A percentile compares a stretch with the other conserved stretches of the same genome.
These are phyloP conservation scores for Penicillium steckii DNA, from an alignment of 495 filamentous ascomycete species.

Conservation along the genomic window DNA sequence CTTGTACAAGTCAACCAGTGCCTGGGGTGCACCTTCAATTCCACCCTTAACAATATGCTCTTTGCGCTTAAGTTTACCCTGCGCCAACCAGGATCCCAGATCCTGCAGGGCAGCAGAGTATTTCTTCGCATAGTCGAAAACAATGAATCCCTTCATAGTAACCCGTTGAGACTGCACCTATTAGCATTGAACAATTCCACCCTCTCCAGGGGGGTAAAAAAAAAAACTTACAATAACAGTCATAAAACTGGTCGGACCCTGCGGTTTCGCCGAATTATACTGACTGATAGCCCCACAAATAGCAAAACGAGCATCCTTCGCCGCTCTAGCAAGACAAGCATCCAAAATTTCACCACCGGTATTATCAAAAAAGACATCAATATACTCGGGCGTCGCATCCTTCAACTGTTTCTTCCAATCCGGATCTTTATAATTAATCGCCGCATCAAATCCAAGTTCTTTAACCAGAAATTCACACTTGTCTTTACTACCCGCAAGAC, in stretches of 20 bases:
- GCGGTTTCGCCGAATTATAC: slow-evolving; percentile 48
- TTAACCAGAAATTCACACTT: slow-evolving; percentile 49
- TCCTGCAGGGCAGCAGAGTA: slow-evolving; percentile 45
- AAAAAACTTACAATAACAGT: slow-evolving; percentile 45
- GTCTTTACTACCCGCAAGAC: slow-evolving; percentile 48
- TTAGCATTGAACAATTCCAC: slow-evolving; percentile 26
- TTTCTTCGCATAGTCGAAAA: slow-evolving; percentile 50
- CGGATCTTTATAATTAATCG: slow-evolving; percentile 56
- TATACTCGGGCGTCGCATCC: slow-evolving; percentile 46
- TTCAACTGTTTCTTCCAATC: slow-evolving; percentile 53
- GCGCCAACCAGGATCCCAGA: slow-evolving; percentile 46
- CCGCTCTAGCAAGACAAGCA: slow-evolving; percentile 46
- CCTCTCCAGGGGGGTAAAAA: too few relatives aligned
- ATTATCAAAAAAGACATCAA: slow-evolving; percentile 61
- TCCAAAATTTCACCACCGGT: slow-evolving; percentile 56
- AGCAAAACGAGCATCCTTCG: slow-evolving; percentile 47
- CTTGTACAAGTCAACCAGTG: slow-evolving; percentile 47
- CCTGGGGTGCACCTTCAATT: slow-evolving; percentile 48
- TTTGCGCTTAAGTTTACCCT: slow-evolving; percentile 57
- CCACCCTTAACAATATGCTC: slow-evolving; percentile 54
- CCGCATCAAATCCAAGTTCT: slow-evolving; percentile 50
- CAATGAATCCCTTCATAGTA: slow-evolving; percentile 57
- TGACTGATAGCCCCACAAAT: slow-evolving; percentile 56
- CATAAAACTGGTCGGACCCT: slow-evolving; percentile 49
- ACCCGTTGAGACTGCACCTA: slow-evolving; percentile 43